These are phyloP conservation scores for Pyrus pyrifolia DNA, from an alignment of 306 rosid species.

Conservation along the genomic window DNA sequence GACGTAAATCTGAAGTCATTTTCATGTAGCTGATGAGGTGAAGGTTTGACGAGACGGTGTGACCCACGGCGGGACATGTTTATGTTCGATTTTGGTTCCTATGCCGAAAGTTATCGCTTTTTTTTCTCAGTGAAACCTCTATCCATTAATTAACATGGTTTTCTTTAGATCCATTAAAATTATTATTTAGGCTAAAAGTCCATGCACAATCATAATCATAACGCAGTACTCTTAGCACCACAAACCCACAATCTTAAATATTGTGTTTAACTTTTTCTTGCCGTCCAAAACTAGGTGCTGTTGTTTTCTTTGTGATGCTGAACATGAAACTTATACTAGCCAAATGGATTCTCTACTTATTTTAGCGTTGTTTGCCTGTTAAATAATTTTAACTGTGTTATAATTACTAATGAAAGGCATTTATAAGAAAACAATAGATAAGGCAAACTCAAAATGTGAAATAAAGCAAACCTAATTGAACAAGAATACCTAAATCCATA, in stretches of 20 bases:
- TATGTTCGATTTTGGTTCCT: not conserved
- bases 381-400: too few species aligned
- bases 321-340: not conserved
- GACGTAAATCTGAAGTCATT: constrained; percentile 24
- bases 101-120: not conserved
- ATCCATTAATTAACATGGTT: not conserved
- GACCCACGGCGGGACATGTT: constrained; percentile 20
- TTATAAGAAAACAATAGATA: not conserved
- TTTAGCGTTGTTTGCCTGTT: not conserved
- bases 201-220: not conserved
- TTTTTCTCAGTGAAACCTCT: not conserved
- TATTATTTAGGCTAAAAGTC: too few species aligned
- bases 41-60: not conserved
- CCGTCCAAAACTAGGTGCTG: not conserved
- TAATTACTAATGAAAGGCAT: not conserved
- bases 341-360: not conserved
- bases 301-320: not conserved
- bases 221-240: not conserved
- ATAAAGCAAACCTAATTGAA: not conserved
- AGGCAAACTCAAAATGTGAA: not conserved
- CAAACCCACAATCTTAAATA: not conserved
- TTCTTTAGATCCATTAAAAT: not conserved
- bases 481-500: not conserved
- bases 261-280: not conserved
- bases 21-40: not conserved